Percentiles rank a stretch among this genome's conserved stretches.
Evolutionary conservation across 2,329 filamentous ascomycete genomes (phyloP).

Genomic region (Penicillium sp.): DNA sequence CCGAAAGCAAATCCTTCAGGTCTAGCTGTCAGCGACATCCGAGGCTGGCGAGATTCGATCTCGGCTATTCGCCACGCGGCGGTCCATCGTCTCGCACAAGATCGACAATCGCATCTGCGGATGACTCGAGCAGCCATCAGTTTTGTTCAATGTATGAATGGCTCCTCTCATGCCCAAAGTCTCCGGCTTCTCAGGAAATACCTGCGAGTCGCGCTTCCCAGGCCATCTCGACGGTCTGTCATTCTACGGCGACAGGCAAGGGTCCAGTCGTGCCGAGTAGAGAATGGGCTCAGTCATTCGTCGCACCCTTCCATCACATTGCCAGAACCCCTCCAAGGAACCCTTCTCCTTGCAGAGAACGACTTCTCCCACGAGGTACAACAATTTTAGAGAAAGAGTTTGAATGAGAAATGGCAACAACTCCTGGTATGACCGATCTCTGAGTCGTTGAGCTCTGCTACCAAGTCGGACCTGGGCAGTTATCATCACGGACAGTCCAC

Average conservation of each 20-base stretch:
- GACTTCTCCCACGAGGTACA: neutral
- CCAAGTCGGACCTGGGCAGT: no score
- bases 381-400: neutral
- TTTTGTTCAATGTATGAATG: neutral
- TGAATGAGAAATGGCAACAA: neutral
- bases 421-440: no score
- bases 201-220: neutral
- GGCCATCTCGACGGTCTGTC: neutral
- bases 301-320: neutral
- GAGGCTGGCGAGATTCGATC: no score
- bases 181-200: conserved; percentile 1
- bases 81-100: no score
- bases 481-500: no score
- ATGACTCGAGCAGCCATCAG: neutral
- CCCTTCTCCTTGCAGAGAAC: neutral
- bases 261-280: neutral
- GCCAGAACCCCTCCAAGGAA: neutral
- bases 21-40: neutral
- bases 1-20: neutral
- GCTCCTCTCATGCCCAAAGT: neutral
- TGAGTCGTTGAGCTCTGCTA: no score
- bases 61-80: no score
- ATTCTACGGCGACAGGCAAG: neutral
- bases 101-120: no score
- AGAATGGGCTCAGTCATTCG: neutral